These are phyloP conservation scores for Blastocystis sp. DNA, from an alignment of 352 stramenopile species.

Conservation along the genomic window DNA sequence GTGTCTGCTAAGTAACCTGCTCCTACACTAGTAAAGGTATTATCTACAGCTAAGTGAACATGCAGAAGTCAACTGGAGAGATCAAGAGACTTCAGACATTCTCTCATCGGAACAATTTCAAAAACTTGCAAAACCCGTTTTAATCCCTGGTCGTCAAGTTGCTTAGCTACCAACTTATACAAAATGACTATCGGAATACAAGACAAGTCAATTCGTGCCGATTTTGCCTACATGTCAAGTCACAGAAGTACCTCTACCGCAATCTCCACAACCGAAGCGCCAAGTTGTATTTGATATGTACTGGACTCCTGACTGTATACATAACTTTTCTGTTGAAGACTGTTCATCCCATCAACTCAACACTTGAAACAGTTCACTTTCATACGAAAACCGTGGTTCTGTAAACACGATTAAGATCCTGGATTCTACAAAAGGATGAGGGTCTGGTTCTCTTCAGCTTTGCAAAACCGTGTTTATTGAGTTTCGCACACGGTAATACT, in stretches of 20 bases:
- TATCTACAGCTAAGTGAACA: background rate
- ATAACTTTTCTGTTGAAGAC: background rate
- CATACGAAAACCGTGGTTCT: background rate
- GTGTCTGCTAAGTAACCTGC: background rate
- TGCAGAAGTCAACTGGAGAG: background rate
- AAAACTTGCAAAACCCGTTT: slow-evolving; percentile 11
- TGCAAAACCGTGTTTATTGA: too few species aligned
- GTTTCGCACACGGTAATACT: background rate
- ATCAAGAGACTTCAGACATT: background rate
- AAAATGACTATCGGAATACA: background rate
- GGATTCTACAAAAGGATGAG: background rate
- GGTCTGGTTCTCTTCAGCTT: background rate
- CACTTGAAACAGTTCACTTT: background rate
- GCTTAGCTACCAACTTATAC: background rate
- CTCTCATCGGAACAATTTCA: slow-evolving; percentile 8
- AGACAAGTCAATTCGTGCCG: slow-evolving; percentile 1
- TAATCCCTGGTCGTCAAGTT: slow-evolving; percentile 1
- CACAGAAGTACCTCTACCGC: background rate
- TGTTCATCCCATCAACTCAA: background rate
- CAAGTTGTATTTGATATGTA: background rate
- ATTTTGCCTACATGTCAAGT: slow-evolving; percentile 16
- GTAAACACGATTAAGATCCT: background rate
- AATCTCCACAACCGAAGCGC: background rate
- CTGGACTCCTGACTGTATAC: background rate
- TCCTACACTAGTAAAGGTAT: background rate